These are phyloP conservation scores for Nemania abortiva DNA, from an alignment of 2,329 filamentous ascomycete species.

Conservation along the genomic window DNA sequence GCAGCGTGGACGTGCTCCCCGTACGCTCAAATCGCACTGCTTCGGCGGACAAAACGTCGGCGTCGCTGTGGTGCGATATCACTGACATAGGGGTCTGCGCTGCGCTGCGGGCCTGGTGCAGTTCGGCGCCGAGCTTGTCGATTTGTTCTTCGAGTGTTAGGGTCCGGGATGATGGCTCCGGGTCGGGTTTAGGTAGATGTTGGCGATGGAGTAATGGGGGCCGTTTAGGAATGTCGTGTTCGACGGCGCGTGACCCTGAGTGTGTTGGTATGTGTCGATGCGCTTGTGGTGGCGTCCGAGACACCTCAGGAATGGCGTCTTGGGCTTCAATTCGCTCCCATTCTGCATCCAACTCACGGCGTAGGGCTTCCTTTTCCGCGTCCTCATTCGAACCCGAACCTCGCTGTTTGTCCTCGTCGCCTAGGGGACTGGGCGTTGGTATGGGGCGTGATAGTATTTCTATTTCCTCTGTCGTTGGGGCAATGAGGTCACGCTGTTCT, in stretches of 20 bases:
- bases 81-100: slow-evolving; percentile 34
- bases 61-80: slow-evolving; percentile 53
- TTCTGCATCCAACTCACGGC: slow-evolving; percentile 44
- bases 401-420: slow-evolving; percentile 35
- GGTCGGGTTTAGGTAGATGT: background rate
- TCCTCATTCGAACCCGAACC: slow-evolving; percentile 16
- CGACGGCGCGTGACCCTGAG: slow-evolving; percentile 7
- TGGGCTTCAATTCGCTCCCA: slow-evolving; percentile 38
- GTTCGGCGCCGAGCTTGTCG: slow-evolving; percentile 32
- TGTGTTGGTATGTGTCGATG: background rate
- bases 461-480: background rate
- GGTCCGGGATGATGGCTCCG: background rate
- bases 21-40: slow-evolving; percentile 54
- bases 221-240: slow-evolving; percentile 11
- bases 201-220: slow-evolving; percentile 22
- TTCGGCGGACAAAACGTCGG: slow-evolving; percentile 56
- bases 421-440: slow-evolving; percentile 33
- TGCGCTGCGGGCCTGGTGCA: slow-evolving; percentile 34
- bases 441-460: slow-evolving; percentile 9
- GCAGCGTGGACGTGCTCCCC: slow-evolving; percentile 33
- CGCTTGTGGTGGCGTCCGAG: slow-evolving; percentile 16
- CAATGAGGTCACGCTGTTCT: background rate
- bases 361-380: slow-evolving; percentile 40
- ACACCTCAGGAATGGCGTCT: slow-evolving; percentile 26
- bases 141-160: slow-evolving; percentile 33